Evolutionary conservation across 345 rosid species (phyloP).

Genomic region (Euphorbia tirucalli): DNA sequence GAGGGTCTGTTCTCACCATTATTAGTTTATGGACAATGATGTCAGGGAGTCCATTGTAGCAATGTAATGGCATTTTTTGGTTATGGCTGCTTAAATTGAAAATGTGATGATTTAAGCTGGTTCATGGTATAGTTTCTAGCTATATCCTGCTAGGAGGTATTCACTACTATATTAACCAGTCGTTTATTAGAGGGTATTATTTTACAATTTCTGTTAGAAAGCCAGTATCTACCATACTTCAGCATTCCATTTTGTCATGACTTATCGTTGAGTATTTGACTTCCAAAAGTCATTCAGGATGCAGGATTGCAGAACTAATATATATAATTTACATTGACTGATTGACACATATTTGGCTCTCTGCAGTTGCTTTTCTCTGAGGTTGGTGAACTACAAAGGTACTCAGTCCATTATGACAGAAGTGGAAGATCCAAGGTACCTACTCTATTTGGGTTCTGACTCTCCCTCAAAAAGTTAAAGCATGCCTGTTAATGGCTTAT

Average conservation of each 20-base stretch:
- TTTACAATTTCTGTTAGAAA: not conserved
- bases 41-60: not conserved
- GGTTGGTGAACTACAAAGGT: slow-evolving; percentile 19
- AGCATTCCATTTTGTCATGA: not conserved
- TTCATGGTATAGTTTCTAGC: not conserved
- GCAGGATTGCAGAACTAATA: not conserved
- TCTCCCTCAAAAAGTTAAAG: not conserved
- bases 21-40: not conserved
- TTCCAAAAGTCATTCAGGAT: not conserved
- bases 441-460: not conserved
- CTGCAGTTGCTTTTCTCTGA: slow-evolving; percentile 29
- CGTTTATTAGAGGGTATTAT: not conserved
- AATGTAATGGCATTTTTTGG: not conserved
- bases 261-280: too few species aligned
- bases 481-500: not conserved
- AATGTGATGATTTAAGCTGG: not conserved
- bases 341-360: slow-evolving; percentile 1
- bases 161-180: not conserved
- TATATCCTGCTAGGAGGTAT: not conserved
- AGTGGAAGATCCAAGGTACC: slow-evolving; percentile 35
- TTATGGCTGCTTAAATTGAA: not conserved
- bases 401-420: slow-evolving; percentile 21
- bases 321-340: not conserved
- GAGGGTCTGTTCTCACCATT: not conserved
- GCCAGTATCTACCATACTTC: not conserved